Evolutionary conservation across 495 filamentous ascomycete genomes (phyloP).

Genomic region (Neurospora tetrasperma): DNA sequence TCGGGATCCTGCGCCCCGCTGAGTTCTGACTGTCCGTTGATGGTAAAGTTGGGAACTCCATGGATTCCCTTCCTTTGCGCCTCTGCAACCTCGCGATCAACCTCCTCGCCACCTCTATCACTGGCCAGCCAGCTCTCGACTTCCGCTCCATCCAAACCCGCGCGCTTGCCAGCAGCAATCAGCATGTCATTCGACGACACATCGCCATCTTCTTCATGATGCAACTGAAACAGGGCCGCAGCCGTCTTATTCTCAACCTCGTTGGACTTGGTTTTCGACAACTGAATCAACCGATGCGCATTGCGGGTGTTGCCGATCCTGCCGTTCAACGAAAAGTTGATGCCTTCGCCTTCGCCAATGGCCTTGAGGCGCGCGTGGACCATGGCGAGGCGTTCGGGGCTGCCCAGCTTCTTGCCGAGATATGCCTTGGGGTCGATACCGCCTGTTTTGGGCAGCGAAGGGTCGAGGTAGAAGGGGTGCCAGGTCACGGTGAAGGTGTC

Average conservation of each 20-base stretch:
- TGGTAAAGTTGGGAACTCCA: constrained; percentile 67
- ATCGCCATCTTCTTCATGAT: constrained; percentile 71
- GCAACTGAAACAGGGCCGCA: constrained; percentile 57
- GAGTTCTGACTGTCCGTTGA: constrained; percentile 52
- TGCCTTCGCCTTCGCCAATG: constrained; percentile 54
- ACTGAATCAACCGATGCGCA: constrained; percentile 63
- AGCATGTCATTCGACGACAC: constrained; percentile 57
- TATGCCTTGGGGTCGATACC: constrained; percentile 13
- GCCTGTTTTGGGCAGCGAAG: constrained; percentile 38
- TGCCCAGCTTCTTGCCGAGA: constrained; percentile 29
- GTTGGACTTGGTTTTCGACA: constrained; percentile 48
- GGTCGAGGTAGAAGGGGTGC: constrained; percentile 75
- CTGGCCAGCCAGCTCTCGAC: constrained; percentile 51
- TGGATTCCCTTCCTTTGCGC: constrained; percentile 48
- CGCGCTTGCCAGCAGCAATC: constrained; percentile 48
- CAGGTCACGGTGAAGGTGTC: constrained; percentile 66
- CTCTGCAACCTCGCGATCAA: constrained; percentile 57
- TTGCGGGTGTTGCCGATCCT: constrained; percentile 70
- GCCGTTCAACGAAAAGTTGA: constrained; percentile 62
- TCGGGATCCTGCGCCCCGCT: constrained; percentile 55
- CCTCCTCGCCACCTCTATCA: constrained; percentile 54
- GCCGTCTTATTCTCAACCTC: constrained; percentile 53
- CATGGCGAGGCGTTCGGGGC: constrained; percentile 38
- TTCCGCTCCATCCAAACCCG: constrained; percentile 50
- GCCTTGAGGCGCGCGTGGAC: constrained; percentile 48